These are phyloP conservation scores for Papiliotrema flavescens DNA, from an alignment of 1,284 basidiomycete genomes.

Conservation along the genomic window DNA sequence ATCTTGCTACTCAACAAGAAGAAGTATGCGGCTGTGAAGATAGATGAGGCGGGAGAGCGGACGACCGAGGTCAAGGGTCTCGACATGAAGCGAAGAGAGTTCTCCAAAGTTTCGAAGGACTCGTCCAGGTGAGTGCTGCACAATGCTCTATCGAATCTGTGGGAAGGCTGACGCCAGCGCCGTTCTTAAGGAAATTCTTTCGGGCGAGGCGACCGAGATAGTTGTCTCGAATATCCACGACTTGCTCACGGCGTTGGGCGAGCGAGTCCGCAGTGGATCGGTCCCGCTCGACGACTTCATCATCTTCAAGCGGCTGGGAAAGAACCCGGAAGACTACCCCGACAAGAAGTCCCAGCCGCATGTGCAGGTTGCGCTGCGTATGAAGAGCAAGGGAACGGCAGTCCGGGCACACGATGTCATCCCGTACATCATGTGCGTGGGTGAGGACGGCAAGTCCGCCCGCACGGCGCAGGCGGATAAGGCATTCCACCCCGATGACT, in stretches of 20 bases:
- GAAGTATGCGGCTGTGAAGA: slow-evolving; percentile 96
- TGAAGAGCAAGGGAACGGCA: slow-evolving; percentile 78
- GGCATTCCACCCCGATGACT: slow-evolving; percentile 90
- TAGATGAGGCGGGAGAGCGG: slow-evolving; percentile 71
- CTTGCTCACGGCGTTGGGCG: slow-evolving; percentile 71
- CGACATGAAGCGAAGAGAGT: slow-evolving; percentile 99
- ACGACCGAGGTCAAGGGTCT: slow-evolving; percentile 91
- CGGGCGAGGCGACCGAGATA: slow-evolving; percentile 82
- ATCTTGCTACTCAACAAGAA: slow-evolving; percentile 96
- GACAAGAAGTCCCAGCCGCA: slow-evolving; percentile 93
- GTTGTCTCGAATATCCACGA: slow-evolving; percentile 93
- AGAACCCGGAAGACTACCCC: slow-evolving; percentile 93
- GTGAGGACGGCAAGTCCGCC: slow-evolving; percentile 66
- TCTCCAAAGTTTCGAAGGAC: slow-evolving; percentile 84
- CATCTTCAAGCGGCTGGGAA: slow-evolving; percentile 90
- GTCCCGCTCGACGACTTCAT: slow-evolving; percentile 88
- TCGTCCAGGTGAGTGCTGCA: slow-evolving; percentile 71
- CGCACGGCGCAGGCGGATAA: slow-evolving; percentile 83
- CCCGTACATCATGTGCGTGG: slow-evolving; percentile 89
- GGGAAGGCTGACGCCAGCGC: slow-evolving; percentile 55
- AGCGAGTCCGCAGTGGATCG: slow-evolving; percentile 71
- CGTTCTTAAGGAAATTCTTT: slow-evolving; percentile 84
- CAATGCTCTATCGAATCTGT: background rate
- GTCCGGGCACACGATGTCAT: slow-evolving; percentile 89
- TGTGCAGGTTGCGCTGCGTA: slow-evolving; percentile 89